A percentile compares a stretch with the other conserved stretches of the same genome.
Evolutionary conservation across 352 stramenopile genomes (phyloP).

Genomic region (Peronospora farinosa): DNA sequence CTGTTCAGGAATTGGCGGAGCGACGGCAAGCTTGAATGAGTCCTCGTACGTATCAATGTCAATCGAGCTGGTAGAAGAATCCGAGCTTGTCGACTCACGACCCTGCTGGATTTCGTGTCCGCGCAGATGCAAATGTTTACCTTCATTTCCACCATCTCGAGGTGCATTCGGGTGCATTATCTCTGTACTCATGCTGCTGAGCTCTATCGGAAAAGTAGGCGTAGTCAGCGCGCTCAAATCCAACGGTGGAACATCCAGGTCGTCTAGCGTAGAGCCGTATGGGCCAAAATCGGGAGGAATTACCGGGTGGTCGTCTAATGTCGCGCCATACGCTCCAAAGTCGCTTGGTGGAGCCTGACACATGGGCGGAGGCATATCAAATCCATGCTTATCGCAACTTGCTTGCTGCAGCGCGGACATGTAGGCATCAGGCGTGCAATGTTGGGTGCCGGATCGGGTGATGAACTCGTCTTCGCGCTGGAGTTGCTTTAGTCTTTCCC

Average conservation of each 20-base stretch:
- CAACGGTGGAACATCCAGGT: slow-evolving; percentile 19
- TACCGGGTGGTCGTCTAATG: slow-evolving; percentile 17
- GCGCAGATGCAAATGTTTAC: slow-evolving; percentile 14
- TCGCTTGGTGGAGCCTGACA: slow-evolving; percentile 24
- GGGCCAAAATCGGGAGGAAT: slow-evolving; percentile 19
- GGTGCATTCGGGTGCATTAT: slow-evolving; percentile 6
- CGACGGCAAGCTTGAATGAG: slow-evolving; percentile 2
- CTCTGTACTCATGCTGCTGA: slow-evolving; percentile 13
- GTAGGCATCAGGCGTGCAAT: slow-evolving; percentile 29
- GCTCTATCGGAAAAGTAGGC: slow-evolving; percentile 18
- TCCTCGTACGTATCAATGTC: slow-evolving; percentile 63
- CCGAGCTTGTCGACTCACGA: slow-evolving; percentile 47
- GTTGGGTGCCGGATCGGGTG: slow-evolving; percentile 19
- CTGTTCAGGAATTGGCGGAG: slow-evolving; percentile 22
- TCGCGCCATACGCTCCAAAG: slow-evolving; percentile 20
- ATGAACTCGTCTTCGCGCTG: slow-evolving; percentile 25
- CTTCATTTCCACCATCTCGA: slow-evolving; percentile 11
- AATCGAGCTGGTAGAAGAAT: slow-evolving; percentile 61
- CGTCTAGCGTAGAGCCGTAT: slow-evolving; percentile 21
- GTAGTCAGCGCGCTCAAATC: slow-evolving; percentile 31
- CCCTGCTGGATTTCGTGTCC: slow-evolving; percentile 19
- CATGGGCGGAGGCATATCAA: slow-evolving; percentile 22
- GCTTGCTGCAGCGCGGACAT: slow-evolving; percentile 31
- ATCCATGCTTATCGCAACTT: slow-evolving; percentile 28
- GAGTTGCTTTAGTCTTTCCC: slow-evolving; percentile 26